Evolutionary conservation across 2,329 filamentous ascomycete species (phyloP).

Genomic region (Cordyceps sp.): DNA sequence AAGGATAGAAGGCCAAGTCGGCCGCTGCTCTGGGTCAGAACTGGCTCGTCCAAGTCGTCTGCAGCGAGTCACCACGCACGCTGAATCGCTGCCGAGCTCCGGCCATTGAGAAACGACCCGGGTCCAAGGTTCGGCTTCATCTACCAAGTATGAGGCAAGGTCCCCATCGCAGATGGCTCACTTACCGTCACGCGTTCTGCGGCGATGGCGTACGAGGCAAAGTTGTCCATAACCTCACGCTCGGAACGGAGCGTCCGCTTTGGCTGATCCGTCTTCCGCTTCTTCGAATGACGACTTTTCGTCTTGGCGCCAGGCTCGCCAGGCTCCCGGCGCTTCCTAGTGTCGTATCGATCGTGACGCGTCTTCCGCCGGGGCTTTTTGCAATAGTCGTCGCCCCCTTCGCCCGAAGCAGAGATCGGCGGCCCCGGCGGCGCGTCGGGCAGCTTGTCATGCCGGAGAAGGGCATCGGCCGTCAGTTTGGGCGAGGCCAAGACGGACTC

Average conservation of each 20-base stretch:
- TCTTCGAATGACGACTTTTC: slow-evolving; percentile 1
- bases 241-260: slow-evolving; percentile 17
- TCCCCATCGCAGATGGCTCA: neutral
- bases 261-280: slow-evolving; percentile 2
- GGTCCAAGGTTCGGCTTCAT: slow-evolving; percentile 15
- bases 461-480: too few relatives aligned
- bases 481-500: too few relatives aligned
- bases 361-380: slow-evolving; percentile 2
- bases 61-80: slow-evolving; percentile 5
- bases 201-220: slow-evolving; percentile 35
- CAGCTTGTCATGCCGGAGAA: too few relatives aligned
- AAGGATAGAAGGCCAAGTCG: slow-evolving; percentile 35
- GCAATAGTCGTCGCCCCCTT: neutral
- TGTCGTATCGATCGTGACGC: slow-evolving; percentile 5
- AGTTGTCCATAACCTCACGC: slow-evolving; percentile 35
- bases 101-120: slow-evolving; percentile 17
- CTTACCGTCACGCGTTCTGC: slow-evolving; percentile 17
- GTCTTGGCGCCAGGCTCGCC: neutral
- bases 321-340: slow-evolving; percentile 1
- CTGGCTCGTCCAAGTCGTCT: too few relatives aligned
- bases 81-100: slow-evolving; percentile 6
- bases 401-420: neutral
- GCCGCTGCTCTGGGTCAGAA: slow-evolving; percentile 21
- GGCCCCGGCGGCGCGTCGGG: neutral
- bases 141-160: slow-evolving; percentile 6